These are phyloP conservation scores for Didymella lethalis DNA, from an alignment of 2,329 filamentous ascomycete species.

Conservation along the genomic window DNA sequence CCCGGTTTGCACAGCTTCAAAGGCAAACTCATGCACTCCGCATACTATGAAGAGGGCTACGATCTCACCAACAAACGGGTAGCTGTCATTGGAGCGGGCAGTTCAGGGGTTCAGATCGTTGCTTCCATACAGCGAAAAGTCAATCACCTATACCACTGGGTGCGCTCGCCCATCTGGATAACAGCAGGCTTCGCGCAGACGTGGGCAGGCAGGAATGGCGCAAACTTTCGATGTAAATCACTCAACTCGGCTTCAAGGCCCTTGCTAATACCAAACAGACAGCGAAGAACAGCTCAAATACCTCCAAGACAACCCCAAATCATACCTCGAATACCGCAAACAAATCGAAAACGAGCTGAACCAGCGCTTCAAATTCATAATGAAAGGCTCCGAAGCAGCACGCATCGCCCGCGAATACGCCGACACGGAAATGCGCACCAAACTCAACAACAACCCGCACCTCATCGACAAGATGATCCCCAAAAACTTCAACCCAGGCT, in stretches of 20 bases:
- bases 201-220: slow-evolving; percentile 57
- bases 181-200: slow-evolving; percentile 58
- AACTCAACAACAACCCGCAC: slow-evolving; percentile 50
- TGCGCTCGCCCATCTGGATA: slow-evolving; percentile 58
- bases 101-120: slow-evolving; percentile 55
- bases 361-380: slow-evolving; percentile 62
- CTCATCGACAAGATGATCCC: slow-evolving; percentile 57
- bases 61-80: slow-evolving; percentile 50
- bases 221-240: slow-evolving; percentile 56
- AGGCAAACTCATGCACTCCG: slow-evolving; percentile 56
- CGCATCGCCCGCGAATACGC: slow-evolving; percentile 52
- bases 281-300: slow-evolving; percentile 52
- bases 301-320: slow-evolving; percentile 52
- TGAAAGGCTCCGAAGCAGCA: slow-evolving; percentile 59
- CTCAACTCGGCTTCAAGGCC: background rate
- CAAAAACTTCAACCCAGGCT: slow-evolving; percentile 47
- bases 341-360: slow-evolving; percentile 61
- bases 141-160: slow-evolving; percentile 52
- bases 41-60: slow-evolving; percentile 52
- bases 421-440: slow-evolving; percentile 52
- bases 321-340: slow-evolving; percentile 58
- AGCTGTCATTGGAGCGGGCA: slow-evolving; percentile 55
- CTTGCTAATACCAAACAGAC: slow-evolving; percentile 32
- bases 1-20: slow-evolving; percentile 51
- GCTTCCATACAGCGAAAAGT: slow-evolving; percentile 52